phyloP scores from a whole-genome alignment of 352 stramenopile genomes.

The Peronosclerospora sorghi region DNA sequence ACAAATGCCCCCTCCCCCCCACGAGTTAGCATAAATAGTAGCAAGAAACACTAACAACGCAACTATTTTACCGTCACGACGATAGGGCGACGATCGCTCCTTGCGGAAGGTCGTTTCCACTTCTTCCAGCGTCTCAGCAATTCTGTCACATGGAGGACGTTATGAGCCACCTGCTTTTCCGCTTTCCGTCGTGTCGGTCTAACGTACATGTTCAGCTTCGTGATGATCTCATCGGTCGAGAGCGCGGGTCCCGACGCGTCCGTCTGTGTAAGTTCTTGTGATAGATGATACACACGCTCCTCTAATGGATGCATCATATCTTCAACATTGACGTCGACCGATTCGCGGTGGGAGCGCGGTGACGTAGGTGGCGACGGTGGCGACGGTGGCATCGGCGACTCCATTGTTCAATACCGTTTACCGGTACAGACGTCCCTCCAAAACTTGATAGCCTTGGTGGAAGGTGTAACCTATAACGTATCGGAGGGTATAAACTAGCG shows the following conservation, averaged over 20 bases:
- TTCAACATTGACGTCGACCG: slow-evolving; percentile 19
- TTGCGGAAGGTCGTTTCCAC: slow-evolving; percentile 69
- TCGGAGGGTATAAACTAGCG: no score
- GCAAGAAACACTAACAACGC: no score
- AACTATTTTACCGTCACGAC: slow-evolving; percentile 71
- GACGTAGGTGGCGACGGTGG: slow-evolving; percentile 1
- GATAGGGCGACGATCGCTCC: slow-evolving; percentile 54
- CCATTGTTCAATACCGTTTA: no score
- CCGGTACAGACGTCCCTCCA: no score
- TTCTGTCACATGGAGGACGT: no score
- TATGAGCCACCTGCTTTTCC: no score
- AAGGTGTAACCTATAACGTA: no score
- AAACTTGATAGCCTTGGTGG: no score
- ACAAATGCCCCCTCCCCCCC: no score
- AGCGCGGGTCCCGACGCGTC: slow-evolving; percentile 25
- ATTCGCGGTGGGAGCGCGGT: slow-evolving; percentile 17
- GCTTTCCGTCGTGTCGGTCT: no score
- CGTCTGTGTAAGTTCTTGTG: slow-evolving; percentile 46
- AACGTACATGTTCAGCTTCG: slow-evolving; percentile 69
- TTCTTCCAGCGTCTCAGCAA: slow-evolving; percentile 69
- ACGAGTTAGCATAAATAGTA: no score
- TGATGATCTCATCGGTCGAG: slow-evolving; percentile 47
- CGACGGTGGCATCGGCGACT: slow-evolving; percentile 4
- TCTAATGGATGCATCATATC: slow-evolving; percentile 52
- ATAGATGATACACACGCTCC: slow-evolving; percentile 45